phyloP scores from a whole-genome alignment of 148 eudicot genomes.

The Rhododendron ferrugineum region DNA sequence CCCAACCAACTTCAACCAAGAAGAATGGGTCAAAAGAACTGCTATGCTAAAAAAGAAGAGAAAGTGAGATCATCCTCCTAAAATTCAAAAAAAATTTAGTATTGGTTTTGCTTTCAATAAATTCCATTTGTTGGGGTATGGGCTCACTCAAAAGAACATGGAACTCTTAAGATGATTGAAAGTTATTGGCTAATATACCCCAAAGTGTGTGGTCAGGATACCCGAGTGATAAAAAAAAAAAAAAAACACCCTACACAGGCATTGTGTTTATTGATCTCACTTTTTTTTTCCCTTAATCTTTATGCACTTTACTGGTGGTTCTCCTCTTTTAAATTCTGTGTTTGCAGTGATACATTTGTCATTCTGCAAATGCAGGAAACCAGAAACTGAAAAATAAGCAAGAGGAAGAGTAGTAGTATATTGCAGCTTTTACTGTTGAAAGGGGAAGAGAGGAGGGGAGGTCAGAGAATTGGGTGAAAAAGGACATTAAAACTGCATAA shows the following conservation, averaged over 20 bases:
- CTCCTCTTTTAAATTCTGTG: not conserved
- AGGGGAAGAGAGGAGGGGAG: not conserved
- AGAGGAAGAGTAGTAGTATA: slow-evolving; percentile 6
- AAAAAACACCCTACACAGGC: not conserved
- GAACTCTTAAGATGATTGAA: not conserved
- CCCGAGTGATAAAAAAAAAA: too few relatives aligned
- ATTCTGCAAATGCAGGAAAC: slow-evolving; percentile 17
- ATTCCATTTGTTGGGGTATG: not conserved
- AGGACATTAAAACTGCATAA: slow-evolving; percentile 24
- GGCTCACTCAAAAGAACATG: not conserved
- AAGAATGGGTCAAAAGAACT: slow-evolving; percentile 9
- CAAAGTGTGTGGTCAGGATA: too few relatives aligned
- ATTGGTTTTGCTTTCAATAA: slow-evolving; percentile 1
- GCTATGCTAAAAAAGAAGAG: slow-evolving; percentile 1
- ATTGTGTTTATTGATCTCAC: not conserved
- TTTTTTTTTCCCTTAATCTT: not conserved
- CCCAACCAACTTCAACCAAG: not conserved
- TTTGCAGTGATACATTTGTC: not conserved
- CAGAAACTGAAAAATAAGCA: slow-evolving; percentile 9
- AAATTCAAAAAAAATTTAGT: not conserved
- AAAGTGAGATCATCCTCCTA: not conserved
- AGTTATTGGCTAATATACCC: not conserved
- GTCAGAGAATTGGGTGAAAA: slow-evolving; percentile 30
- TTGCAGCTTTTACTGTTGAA: slow-evolving; percentile 22
- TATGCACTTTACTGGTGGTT: not conserved